A percentile compares a stretch with the other conserved stretches of the same genome.
Evolutionary conservation across 257 asterid genomes (phyloP).

Genomic region (Ilex aquifolium): DNA sequence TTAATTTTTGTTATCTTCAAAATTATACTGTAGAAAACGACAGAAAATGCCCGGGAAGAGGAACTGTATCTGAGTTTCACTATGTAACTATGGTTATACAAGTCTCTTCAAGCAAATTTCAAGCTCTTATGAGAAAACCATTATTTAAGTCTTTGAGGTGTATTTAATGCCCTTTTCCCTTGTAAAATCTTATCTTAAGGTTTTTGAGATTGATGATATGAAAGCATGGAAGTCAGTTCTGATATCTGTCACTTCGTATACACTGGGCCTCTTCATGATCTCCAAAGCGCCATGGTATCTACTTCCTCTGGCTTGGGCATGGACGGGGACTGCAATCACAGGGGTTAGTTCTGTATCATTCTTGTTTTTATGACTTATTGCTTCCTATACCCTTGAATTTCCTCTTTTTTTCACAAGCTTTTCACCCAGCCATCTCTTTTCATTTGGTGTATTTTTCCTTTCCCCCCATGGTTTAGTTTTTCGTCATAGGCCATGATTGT

Average conservation of each 20-base stretch:
- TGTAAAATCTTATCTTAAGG: slow-evolving; percentile 29
- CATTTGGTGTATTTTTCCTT: slow-evolving; percentile 11
- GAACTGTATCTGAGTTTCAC: no score
- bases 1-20: no score
- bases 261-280: slow-evolving; percentile 78
- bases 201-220: slow-evolving; percentile 80
- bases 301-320: slow-evolving; percentile 99
- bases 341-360: slow-evolving; percentile 57
- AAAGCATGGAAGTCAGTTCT: slow-evolving; percentile 92
- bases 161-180: background rate
- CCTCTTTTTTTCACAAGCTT: slow-evolving; percentile 5
- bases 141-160: background rate
- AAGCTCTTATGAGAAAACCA: background rate
- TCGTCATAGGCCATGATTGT: slow-evolving; percentile 97
- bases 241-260: slow-evolving; percentile 68
- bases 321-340: slow-evolving; percentile 97
- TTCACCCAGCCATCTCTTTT: slow-evolving; percentile 12
- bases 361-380: background rate
- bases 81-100: no score
- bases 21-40: no score
- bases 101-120: no score
- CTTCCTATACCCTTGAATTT: background rate
- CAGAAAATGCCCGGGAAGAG: no score
- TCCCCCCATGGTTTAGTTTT: slow-evolving; percentile 55
- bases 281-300: slow-evolving; percentile 97